Evolutionary conservation across 345 rosid genomes (phyloP).

Genomic region (Euclidium syriacum): DNA sequence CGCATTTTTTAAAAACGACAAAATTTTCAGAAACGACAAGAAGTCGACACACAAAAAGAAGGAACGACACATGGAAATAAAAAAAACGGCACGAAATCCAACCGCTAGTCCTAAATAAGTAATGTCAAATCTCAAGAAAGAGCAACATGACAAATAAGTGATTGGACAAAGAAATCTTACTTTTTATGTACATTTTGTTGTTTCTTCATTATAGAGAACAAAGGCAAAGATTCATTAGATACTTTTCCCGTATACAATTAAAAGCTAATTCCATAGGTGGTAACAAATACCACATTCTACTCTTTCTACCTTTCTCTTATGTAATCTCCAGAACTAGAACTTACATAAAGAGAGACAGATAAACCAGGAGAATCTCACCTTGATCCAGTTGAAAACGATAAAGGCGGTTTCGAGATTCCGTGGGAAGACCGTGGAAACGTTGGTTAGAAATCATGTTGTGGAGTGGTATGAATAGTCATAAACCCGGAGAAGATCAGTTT

Average conservation of each 20-base stretch:
- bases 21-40: constrained; percentile 30
- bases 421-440: constrained; percentile 18
- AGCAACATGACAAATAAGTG: constrained; percentile 3
- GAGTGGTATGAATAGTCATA: constrained; percentile 50
- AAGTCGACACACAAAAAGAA: constrained; percentile 4
- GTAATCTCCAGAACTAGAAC: not conserved
- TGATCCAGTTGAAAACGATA: constrained; percentile 8
- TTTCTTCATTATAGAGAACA: not conserved
- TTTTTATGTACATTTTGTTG: constrained; percentile 9
- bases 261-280: not conserved
- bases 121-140: not conserved
- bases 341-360: not conserved
- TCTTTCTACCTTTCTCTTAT: not conserved
- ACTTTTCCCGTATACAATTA: constrained; percentile 9
- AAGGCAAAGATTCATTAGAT: not conserved
- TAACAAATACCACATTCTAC: constrained; percentile 2
- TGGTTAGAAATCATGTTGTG: constrained; percentile 26
- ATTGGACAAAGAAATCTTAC: not conserved
- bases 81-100: constrained; percentile 11
- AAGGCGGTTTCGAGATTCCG: not conserved
- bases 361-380: constrained; percentile 2
- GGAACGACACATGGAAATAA: constrained; percentile 10
- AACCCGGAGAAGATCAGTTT: constrained; percentile 51
- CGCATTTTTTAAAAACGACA: not conserved
- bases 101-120: not conserved